A percentile compares a stretch with the other conserved stretches of the same genome.
phyloP scores from a whole-genome alignment of 2,329 filamentous ascomycete species.

The Purpureocillium lavendulum region DNA sequence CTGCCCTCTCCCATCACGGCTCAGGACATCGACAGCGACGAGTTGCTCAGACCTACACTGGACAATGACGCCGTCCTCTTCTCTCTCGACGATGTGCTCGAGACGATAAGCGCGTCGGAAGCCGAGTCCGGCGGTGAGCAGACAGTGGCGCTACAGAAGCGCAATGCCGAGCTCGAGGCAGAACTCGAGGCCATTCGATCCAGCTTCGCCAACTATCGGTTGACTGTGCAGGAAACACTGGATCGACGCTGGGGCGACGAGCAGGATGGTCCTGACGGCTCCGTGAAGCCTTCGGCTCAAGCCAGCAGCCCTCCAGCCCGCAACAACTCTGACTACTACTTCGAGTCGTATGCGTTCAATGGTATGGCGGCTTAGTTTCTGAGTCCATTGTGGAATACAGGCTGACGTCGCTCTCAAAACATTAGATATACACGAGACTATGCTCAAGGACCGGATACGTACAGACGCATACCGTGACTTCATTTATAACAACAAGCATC shows the following conservation, averaged over 20 bases:
- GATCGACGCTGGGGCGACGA: constrained; percentile 56
- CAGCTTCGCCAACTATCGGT: constrained; percentile 58
- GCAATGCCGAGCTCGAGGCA: constrained; percentile 49
- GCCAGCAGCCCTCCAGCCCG: constrained; percentile 19
- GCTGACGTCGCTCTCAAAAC: background rate
- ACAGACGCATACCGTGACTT: constrained; percentile 93
- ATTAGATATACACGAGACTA: constrained; percentile 83
- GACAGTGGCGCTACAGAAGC: constrained; percentile 25
- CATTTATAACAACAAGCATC: constrained; percentile 81
- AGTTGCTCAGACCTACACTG: constrained; percentile 73
- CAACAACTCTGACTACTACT: constrained; percentile 36
- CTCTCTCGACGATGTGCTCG: constrained; percentile 62
- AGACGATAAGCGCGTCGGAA: constrained; percentile 10
- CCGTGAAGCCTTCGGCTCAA: background rate
- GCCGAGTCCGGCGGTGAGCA: constrained; percentile 17
- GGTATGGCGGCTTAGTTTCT: constrained; percentile 33
- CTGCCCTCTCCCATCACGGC: constrained; percentile 52
- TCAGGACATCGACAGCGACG: constrained; percentile 64
- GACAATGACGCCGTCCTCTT: constrained; percentile 87
- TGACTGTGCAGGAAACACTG: constrained; percentile 57
- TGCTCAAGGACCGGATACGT: constrained; percentile 84
- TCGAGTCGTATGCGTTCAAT: constrained; percentile 53
- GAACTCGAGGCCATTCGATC: constrained; percentile 49
- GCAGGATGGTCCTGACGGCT: constrained; percentile 22
- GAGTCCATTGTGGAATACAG: background rate